Conservation (phyloP, 768 basidiomycete genomes). For the Kwoniella mangroviensis region DNA sequence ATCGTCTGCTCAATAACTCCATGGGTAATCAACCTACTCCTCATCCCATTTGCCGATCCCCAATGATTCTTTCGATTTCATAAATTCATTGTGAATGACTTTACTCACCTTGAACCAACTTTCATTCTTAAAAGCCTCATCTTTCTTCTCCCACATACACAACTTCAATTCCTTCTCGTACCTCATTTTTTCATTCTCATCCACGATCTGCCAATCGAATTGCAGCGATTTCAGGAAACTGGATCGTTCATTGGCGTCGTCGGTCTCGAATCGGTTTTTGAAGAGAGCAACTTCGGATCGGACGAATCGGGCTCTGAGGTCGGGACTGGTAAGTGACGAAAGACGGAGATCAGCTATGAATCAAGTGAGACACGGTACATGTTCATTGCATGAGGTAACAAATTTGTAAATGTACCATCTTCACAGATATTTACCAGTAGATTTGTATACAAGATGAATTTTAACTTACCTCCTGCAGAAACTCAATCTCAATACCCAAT, state of each 20-base stretch:
- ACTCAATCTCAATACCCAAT: constrained; percentile 90
- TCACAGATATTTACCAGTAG: too few species aligned
- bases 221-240: constrained; percentile 66
- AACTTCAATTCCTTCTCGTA: constrained; percentile 64
- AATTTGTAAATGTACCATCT: too few species aligned
- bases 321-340: constrained; percentile 66
- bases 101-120: constrained; percentile 75
- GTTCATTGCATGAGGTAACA: too few species aligned
- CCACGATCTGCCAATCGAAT: constrained; percentile 64
- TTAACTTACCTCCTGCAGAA: constrained; percentile 97
- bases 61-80: too few species aligned
- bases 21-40: neutral
- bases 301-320: constrained; percentile 82
- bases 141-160: constrained; percentile 60
- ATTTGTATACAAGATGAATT: too few species aligned
- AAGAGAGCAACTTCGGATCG: constrained; percentile 88
- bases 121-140: constrained; percentile 62
- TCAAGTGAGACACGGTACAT: too few species aligned
- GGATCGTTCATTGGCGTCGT: constrained; percentile 65
- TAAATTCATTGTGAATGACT: too few species aligned
- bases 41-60: neutral
- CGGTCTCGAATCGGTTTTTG: constrained; percentile 74
- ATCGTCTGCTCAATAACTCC: too few species aligned
- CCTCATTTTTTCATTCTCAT: constrained; percentile 64
- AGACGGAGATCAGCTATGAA: too few species aligned